Evolutionary conservation across 116 monocot genomes (phyloP), one percentile per base, ranked within the genome.

Genomic region (Trichopus zeylanicus): DNA sequence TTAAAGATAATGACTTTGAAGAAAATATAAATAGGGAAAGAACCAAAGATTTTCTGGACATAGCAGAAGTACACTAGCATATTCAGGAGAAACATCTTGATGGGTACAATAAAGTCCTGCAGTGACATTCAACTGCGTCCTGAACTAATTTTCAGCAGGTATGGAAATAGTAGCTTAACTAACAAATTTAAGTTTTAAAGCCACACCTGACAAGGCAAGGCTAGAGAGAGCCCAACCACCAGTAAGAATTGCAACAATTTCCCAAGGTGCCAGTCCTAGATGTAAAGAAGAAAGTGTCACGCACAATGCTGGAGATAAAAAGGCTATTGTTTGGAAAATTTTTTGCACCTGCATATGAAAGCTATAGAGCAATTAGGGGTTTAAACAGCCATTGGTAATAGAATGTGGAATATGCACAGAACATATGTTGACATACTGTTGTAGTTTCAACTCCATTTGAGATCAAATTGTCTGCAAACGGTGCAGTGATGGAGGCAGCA

Each of bases 61-160:
- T 80, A 97, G 87, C 87, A 97, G 56, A 34, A 97, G 83, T 54
- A 97, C 71, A 57, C 91, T 87, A 19, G 97, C 91, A 79, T 97
- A 97, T 64, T 97, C 82, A 21, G 84, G 87, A 31, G 97, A 97
- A 70, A 97, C 91, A 59, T 97, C 97, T 81, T 97, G 97, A 73
- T 97, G 97, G 13, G 97, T 97, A 48, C 97, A 97, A 63, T 97
- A 97, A 16, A 97, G 73, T 63, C 97, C 97, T 97, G 76, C 7
- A 63, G 30, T 0, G 0, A 42, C 42, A 42, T 42, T 3, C 13
- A 31, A 75, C 25, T 31, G 33, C 51, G 48, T 11, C 51, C 23
- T 20, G 18, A 10, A 16, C 20, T n/a, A n/a, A n/a, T n/a, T n/a
- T n/a, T n/a, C n/a, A n/a, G n/a, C n/a, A n/a, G n/a, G n/a, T n/a